Evolutionary conservation across 2,329 filamentous ascomycete species (phyloP).

Genomic region (Pezicula rhizophila): DNA sequence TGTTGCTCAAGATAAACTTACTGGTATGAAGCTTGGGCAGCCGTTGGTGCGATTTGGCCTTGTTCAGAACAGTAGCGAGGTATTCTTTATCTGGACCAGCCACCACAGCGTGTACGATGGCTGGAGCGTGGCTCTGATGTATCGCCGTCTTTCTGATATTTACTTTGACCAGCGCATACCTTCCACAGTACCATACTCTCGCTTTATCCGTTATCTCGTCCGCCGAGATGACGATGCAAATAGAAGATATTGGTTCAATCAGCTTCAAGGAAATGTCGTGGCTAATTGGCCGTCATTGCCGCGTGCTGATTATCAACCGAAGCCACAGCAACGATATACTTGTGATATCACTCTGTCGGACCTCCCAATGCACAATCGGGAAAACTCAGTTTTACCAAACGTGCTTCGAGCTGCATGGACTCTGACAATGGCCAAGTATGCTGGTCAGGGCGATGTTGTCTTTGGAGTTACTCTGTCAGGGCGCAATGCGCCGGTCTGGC

Average conservation of each 20-base stretch:
- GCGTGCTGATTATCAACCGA: slow-evolving; percentile 5
- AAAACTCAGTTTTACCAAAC: slow-evolving; percentile 1
- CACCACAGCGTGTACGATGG: slow-evolving; percentile 49
- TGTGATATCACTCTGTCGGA: slow-evolving; percentile 1
- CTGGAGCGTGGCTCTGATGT: slow-evolving; percentile 30
- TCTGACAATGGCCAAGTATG: slow-evolving; percentile 31
- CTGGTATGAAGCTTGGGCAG: neutral
- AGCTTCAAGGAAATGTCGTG: slow-evolving; percentile 2
- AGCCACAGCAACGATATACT: slow-evolving; percentile 1
- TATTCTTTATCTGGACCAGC: slow-evolving; percentile 38
- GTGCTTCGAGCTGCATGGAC: slow-evolving; percentile 30
- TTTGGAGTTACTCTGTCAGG: slow-evolving; percentile 39
- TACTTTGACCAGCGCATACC: slow-evolving; percentile 1
- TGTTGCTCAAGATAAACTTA: neutral
- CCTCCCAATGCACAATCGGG: neutral
- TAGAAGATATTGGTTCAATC: slow-evolving; percentile 7
- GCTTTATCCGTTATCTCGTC: slow-evolving; percentile 38
- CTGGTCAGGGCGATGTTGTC: slow-evolving; percentile 31
- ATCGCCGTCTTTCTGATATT: slow-evolving; percentile 1
- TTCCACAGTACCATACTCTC: slow-evolving; percentile 1
- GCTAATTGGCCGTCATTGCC: slow-evolving; percentile 6
- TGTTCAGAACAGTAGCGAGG: neutral
- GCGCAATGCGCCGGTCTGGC: slow-evolving; percentile 30
- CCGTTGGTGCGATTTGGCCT: slow-evolving; percentile 2
- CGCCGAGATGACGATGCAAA: slow-evolving; percentile 19